A percentile compares a stretch with the other conserved stretches of the same genome.
phyloP scores from a whole-genome alignment of 2,329 filamentous ascomycete genomes.

The Penicillium sp. region DNA sequence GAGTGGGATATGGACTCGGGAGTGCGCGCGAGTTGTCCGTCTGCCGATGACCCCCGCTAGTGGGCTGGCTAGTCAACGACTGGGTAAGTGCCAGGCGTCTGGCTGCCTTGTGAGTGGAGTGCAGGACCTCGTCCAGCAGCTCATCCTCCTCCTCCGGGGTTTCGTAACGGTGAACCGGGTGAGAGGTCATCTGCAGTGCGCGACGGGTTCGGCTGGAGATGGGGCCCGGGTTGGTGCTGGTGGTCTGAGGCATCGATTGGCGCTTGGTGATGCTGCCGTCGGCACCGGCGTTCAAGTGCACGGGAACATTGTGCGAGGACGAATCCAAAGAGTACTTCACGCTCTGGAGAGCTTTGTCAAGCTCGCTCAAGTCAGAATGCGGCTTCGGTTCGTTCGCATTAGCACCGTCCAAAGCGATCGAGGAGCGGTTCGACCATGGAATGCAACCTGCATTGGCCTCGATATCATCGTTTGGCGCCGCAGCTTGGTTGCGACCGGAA shows the following conservation, averaged over 20 bases:
- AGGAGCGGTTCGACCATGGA: slow-evolving; percentile 85
- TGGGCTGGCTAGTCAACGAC: slow-evolving; percentile 45
- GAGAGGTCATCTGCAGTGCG: slow-evolving; percentile 66
- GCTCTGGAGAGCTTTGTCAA: slow-evolving; percentile 61
- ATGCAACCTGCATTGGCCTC: slow-evolving; percentile 91
- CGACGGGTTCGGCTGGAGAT: slow-evolving; percentile 78
- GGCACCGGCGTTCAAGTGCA: slow-evolving; percentile 33
- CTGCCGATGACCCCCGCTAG: slow-evolving; percentile 52
- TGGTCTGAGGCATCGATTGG: slow-evolving; percentile 40
- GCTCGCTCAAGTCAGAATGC: slow-evolving; percentile 56
- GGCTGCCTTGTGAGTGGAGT: slow-evolving; percentile 72
- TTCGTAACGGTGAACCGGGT: slow-evolving; percentile 82
- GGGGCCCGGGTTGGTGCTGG: slow-evolving; percentile 44
- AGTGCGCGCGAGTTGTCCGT: slow-evolving; percentile 29
- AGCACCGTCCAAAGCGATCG: slow-evolving; percentile 69
- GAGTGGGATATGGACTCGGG: slow-evolving; percentile 65
- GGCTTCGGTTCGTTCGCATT: slow-evolving; percentile 48
- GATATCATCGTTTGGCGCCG: slow-evolving; percentile 79
- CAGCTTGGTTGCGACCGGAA: slow-evolving; percentile 83
- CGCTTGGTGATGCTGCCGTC: slow-evolving; percentile 33
- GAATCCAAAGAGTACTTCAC: slow-evolving; percentile 59
- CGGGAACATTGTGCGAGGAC: slow-evolving; percentile 37
- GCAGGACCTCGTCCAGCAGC: slow-evolving; percentile 82
- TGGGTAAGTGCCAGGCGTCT: slow-evolving; percentile 61
- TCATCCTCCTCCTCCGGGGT: slow-evolving; percentile 96